Percentiles rank a stretch among this genome's conserved stretches.
These are phyloP conservation scores for Geranium incanum DNA, from an alignment of 441 rosid species.

Conservation along the genomic window DNA sequence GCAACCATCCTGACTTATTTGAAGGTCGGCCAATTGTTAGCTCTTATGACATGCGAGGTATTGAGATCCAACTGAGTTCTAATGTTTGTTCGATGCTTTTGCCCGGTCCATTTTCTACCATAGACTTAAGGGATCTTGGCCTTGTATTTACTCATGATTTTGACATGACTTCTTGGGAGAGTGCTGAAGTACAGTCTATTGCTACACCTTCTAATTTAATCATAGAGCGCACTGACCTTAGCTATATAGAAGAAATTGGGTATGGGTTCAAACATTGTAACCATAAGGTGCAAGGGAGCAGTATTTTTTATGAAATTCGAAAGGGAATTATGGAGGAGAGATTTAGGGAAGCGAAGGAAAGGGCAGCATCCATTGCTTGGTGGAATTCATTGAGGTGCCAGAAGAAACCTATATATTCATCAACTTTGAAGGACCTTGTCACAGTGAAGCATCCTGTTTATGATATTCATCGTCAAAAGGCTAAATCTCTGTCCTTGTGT, in stretches of 20 bases:
- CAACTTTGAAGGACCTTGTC: slow-evolving; percentile 52
- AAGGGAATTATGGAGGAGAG: slow-evolving; percentile 76
- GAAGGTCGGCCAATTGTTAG: slow-evolving; percentile 99
- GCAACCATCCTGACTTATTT: slow-evolving; percentile 98
- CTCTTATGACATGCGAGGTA: slow-evolving; percentile 89
- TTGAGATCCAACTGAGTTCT: slow-evolving; percentile 68
- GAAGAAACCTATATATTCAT: slow-evolving; percentile 76
- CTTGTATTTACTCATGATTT: slow-evolving; percentile 78
- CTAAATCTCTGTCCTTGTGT: slow-evolving; percentile 40
- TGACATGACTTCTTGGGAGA: slow-evolving; percentile 86
- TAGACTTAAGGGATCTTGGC: slow-evolving; percentile 65
- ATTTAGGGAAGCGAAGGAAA: slow-evolving; percentile 60
- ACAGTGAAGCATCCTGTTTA: slow-evolving; percentile 54
- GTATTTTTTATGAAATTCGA: slow-evolving; percentile 82
- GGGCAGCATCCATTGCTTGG: slow-evolving; percentile 88
- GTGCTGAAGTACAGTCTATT: slow-evolving; percentile 64
- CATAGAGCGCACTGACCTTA: slow-evolving; percentile 39
- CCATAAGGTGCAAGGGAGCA: slow-evolving; percentile 48
- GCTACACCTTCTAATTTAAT: slow-evolving; percentile 69
- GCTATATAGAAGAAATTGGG: slow-evolving; percentile 38
- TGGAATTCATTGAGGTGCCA: slow-evolving; percentile 97
- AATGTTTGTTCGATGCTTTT: slow-evolving; percentile 63
- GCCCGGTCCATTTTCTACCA: slow-evolving; percentile 51
- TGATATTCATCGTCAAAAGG: slow-evolving; percentile 50
- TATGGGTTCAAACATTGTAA: slow-evolving; percentile 27